These are phyloP conservation scores for Platismatia glauca DNA, from an alignment of 495 filamentous ascomycete species.

Conservation along the genomic window DNA sequence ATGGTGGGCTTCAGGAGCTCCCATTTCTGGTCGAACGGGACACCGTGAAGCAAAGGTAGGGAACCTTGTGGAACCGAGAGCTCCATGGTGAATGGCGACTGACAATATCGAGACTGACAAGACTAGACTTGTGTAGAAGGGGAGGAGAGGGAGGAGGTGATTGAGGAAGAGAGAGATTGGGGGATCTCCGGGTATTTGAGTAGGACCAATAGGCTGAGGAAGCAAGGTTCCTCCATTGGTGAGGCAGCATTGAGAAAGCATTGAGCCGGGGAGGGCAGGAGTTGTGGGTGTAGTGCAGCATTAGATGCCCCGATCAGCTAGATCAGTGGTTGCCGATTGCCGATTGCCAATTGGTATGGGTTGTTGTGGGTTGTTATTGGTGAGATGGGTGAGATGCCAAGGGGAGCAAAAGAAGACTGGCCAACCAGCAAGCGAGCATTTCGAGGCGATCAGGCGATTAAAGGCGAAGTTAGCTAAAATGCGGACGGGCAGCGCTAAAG, in stretches of 20 bases:
- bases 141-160: not conserved
- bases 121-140: not conserved
- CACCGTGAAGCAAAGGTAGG: constrained; percentile 15
- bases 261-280: not conserved
- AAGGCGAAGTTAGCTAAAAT: too few relatives aligned
- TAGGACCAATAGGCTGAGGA: not conserved
- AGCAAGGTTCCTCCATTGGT: not conserved
- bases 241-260: not conserved
- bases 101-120: not conserved
- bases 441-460: too few relatives aligned
- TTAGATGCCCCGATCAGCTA: too few relatives aligned
- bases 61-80: not conserved
- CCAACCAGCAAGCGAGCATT: not conserved
- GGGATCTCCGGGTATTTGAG: not conserved
- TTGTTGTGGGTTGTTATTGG: too few relatives aligned
- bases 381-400: not conserved
- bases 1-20: constrained; percentile 31
- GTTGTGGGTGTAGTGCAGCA: not conserved
- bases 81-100: constrained; percentile 8
- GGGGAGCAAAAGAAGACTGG: constrained; percentile 9
- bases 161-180: not conserved
- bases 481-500: too few relatives aligned
- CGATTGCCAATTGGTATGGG: too few relatives aligned
- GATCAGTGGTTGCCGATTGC: too few relatives aligned
- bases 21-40: constrained; percentile 32